A percentile compares a stretch with the other conserved stretches of the same genome.
Conservation (phyloP, 495 filamentous ascomycete genomes). For the Neurospora hispaniola region DNA sequence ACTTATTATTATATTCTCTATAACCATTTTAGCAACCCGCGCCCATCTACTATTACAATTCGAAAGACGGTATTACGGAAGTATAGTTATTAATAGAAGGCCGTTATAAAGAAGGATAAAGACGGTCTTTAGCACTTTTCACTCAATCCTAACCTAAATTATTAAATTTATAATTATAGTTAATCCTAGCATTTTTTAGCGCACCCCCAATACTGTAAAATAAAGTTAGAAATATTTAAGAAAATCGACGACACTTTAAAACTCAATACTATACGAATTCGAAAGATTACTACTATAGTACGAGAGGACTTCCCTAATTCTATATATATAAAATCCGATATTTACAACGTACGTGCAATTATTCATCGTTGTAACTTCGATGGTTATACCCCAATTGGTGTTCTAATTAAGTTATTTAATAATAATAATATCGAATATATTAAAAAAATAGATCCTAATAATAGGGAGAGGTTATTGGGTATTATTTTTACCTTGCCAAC, state of each 20-base stretch:
- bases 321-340: background rate
- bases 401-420: background rate
- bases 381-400: background rate
- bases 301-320: background rate
- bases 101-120: too few species aligned
- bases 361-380: background rate
- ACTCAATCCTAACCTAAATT: background rate
- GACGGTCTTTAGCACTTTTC: background rate
- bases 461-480: background rate
- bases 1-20: too few species aligned
- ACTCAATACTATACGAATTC: background rate
- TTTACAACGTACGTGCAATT: background rate
- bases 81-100: background rate
- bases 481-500: background rate
- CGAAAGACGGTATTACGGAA: background rate
- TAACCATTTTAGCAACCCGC: too few species aligned
- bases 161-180: background rate
- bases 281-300: background rate
- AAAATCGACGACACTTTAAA: too few species aligned
- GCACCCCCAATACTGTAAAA: background rate
- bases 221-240: background rate
- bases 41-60: background rate
- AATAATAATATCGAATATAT: background rate
- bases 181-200: background rate
- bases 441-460: background rate